phyloP scores from a whole-genome alignment of 2,329 filamentous ascomycete species.

The Fusarium armeniacum region DNA sequence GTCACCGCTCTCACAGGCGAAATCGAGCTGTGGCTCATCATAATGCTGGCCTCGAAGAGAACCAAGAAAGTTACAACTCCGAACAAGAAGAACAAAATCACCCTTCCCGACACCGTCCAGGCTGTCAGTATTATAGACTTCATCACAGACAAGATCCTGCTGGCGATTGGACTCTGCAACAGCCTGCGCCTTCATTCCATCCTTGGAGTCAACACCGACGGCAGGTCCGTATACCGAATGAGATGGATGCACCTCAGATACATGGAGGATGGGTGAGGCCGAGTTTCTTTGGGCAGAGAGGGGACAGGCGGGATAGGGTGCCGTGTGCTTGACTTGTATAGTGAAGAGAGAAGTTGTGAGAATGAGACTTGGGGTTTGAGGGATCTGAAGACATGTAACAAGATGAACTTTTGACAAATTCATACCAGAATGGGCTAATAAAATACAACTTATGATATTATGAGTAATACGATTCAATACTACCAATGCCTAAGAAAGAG shows the following conservation, averaged over 20 bases:
- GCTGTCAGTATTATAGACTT: constrained; percentile 22
- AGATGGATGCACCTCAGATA: constrained; percentile 49
- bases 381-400: not conserved
- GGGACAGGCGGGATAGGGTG: not conserved
- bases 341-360: not conserved
- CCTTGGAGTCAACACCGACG: constrained; percentile 2
- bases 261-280: constrained; percentile 5
- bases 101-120: not conserved
- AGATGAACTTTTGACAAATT: not conserved
- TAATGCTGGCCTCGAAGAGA: not conserved
- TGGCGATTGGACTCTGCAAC: constrained; percentile 2
- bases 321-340: not conserved
- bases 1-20: not conserved
- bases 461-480: not conserved
- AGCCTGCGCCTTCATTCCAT: constrained; percentile 13
- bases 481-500: not conserved
- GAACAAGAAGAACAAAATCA: not conserved
- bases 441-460: constrained; percentile 6
- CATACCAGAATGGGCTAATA: not conserved
- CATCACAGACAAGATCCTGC: constrained; percentile 3
- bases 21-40: not conserved
- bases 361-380: not conserved
- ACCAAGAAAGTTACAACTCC: not conserved
- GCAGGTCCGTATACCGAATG: constrained; percentile 19
- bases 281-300: constrained; percentile 5